phyloP scores from a whole-genome alignment of 2,329 filamentous ascomycete genomes.

The Penicillium aurantiogriseum region DNA sequence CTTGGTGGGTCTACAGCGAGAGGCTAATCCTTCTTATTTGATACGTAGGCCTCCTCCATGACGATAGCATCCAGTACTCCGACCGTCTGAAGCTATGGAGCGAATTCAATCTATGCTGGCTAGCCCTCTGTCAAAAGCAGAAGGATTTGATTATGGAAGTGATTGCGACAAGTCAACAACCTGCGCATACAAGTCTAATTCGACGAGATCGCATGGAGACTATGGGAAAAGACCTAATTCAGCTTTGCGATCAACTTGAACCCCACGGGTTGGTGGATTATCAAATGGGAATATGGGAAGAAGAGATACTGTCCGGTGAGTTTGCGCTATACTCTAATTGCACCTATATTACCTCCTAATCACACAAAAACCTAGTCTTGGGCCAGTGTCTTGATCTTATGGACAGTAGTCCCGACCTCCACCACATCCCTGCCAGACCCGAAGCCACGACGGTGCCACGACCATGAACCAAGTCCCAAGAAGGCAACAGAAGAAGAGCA shows the following conservation, averaged over 20 bases:
- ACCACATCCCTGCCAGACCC: constrained; percentile 21
- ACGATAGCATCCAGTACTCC: constrained; percentile 72
- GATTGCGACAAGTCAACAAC: constrained; percentile 58
- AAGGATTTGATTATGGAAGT: constrained; percentile 66
- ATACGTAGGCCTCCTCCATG: constrained; percentile 71
- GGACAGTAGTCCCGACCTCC: constrained; percentile 38
- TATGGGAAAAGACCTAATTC: constrained; percentile 78
- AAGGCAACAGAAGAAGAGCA: not conserved
- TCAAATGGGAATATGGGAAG: constrained; percentile 94
- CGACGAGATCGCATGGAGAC: constrained; percentile 67
- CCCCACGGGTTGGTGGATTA: constrained; percentile 95
- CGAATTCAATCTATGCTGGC: constrained; percentile 92
- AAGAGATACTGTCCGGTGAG: constrained; percentile 81
- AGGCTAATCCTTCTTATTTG: constrained; percentile 24
- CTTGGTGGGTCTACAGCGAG: not conserved
- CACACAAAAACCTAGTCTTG: constrained; percentile 43
- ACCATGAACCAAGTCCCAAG: constrained; percentile 19
- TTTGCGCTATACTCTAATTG: constrained; percentile 19
- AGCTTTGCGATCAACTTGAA: constrained; percentile 82
- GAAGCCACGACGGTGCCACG: constrained; percentile 24
- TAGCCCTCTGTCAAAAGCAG: constrained; percentile 78
- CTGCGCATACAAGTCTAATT: constrained; percentile 62
- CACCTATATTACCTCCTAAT: not conserved
- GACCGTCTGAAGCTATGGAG: constrained; percentile 85
- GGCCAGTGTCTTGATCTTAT: constrained; percentile 55